These are phyloP conservation scores for Spergularia azorica DNA, from an alignment of 179 eudicot genomes.

Conservation along the genomic window DNA sequence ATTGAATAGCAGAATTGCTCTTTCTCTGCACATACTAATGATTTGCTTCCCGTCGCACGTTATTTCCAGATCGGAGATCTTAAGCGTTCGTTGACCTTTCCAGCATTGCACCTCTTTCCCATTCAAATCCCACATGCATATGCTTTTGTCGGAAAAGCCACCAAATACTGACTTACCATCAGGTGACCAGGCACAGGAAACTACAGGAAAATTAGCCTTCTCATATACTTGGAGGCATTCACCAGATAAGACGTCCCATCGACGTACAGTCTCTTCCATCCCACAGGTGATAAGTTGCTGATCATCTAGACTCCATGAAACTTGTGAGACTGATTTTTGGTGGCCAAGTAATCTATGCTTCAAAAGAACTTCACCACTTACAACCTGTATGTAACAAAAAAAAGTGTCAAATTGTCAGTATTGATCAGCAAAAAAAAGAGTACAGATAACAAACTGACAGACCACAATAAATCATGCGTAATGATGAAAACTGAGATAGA, in stretches of 20 bases:
- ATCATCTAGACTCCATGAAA: constrained; percentile 75
- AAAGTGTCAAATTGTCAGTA: background rate
- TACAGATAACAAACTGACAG: background rate
- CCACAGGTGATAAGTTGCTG: constrained; percentile 75
- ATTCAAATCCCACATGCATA: constrained; percentile 67
- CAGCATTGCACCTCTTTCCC: constrained; percentile 63
- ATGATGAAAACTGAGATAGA: background rate
- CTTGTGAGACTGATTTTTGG: constrained; percentile 54
- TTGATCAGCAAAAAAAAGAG: background rate
- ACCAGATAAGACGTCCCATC: constrained; percentile 72
- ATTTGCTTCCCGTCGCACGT: constrained; percentile 56
- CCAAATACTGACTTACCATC: constrained; percentile 60
- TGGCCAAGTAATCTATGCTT: constrained; percentile 63
- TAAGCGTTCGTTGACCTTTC: constrained; percentile 58
- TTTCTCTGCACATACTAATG: constrained; percentile 55
- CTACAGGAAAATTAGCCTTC: constrained; percentile 47
- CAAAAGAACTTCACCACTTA: constrained; percentile 39
- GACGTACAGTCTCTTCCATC: constrained; percentile 58
- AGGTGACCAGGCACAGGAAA: constrained; percentile 80
- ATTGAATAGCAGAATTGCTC: constrained; percentile 49
- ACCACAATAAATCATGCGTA: background rate
- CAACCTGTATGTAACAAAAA: constrained; percentile 41
- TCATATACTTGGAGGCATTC: constrained; percentile 67
- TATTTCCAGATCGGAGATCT: constrained; percentile 64
- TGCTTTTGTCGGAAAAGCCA: constrained; percentile 68